Conservation (phyloP, 1,139 yeast species). For the Taphrina sp. region DNA sequence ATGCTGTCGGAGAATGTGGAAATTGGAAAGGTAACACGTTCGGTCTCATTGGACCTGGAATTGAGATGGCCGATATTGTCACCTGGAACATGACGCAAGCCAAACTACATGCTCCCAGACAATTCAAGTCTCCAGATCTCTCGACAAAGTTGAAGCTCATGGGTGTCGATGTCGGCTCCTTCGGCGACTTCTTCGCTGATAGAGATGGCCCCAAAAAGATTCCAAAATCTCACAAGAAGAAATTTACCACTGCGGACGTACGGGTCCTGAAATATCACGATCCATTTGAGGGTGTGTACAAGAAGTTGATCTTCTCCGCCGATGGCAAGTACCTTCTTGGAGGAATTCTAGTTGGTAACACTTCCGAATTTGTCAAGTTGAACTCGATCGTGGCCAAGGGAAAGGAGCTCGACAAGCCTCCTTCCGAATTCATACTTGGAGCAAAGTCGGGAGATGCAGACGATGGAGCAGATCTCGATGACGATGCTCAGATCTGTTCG, state of each 20-base stretch:
- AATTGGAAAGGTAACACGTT: conserved; percentile 45
- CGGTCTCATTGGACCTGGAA: conserved; percentile 46
- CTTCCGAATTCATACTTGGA: conserved; percentile 44
- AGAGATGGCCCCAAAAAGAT: conserved; percentile 43
- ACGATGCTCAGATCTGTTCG: conserved; percentile 45
- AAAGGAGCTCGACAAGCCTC: conserved; percentile 42
- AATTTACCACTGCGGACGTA: conserved; percentile 35
- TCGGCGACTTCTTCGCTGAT: conserved; percentile 46
- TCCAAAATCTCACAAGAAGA: conserved; percentile 39
- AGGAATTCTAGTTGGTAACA: conserved; percentile 45
- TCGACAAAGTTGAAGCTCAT: conserved; percentile 45
- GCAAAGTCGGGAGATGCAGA: conserved; percentile 40
- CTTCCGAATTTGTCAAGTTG: conserved; percentile 43
- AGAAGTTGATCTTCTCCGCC: conserved; percentile 43
- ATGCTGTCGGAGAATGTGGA: conserved; percentile 46
- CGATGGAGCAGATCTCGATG: conserved; percentile 42
- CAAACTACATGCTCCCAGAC: conserved; percentile 41
- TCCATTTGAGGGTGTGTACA: conserved; percentile 44
- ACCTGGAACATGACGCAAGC: conserved; percentile 45
- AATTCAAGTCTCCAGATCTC: conserved; percentile 43
- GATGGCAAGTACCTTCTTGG: conserved; percentile 45
- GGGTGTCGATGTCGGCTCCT: conserved; percentile 47
- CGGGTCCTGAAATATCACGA: conserved; percentile 43
- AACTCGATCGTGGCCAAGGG: conserved; percentile 41
- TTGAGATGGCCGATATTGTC: conserved; percentile 45